Evolutionary conservation across 2,329 filamentous ascomycete genomes (phyloP).

Genomic region (Pseudogymnoascus sp.): DNA sequence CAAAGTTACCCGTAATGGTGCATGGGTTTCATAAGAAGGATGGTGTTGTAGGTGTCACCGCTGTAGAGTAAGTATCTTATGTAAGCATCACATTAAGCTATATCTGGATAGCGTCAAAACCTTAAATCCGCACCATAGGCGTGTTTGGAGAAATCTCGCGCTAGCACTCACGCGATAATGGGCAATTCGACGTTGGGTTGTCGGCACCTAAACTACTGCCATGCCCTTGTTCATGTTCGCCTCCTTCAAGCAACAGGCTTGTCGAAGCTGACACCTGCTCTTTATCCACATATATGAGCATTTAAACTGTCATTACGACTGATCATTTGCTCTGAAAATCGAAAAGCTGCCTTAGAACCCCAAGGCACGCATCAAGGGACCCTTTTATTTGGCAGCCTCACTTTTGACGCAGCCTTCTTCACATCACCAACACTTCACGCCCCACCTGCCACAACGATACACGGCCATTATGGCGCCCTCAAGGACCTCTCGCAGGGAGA

Average conservation of each 20-base stretch:
- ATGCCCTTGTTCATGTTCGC: constrained; percentile 1
- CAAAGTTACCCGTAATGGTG: neutral
- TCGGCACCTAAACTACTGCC: neutral
- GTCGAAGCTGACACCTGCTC: neutral
- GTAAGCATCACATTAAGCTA: neutral
- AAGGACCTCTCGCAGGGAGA: constrained; percentile 7
- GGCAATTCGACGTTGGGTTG: constrained; percentile 6
- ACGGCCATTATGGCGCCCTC: constrained; percentile 14
- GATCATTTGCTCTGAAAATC: neutral
- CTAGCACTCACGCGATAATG: constrained; percentile 5
- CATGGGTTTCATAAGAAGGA: neutral
- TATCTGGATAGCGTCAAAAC: neutral
- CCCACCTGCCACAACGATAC: neutral
- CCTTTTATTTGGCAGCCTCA: neutral
- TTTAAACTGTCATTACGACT: neutral
- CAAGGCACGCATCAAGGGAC: neutral
- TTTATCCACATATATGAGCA: constrained; percentile 1
- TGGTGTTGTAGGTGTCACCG: neutral
- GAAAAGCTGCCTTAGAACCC: neutral
- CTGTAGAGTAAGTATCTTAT: neutral
- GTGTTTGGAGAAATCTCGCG: neutral
- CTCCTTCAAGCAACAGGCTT: constrained; percentile 5
- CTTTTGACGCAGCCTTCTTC: constrained; percentile 3
- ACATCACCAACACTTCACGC: neutral
- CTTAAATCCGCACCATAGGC: constrained; percentile 2